Evolutionary conservation across 768 basidiomycete species (phyloP), one percentile per base, ranked within the genome.

Genomic region (Rhizopogon sp.): DNA sequence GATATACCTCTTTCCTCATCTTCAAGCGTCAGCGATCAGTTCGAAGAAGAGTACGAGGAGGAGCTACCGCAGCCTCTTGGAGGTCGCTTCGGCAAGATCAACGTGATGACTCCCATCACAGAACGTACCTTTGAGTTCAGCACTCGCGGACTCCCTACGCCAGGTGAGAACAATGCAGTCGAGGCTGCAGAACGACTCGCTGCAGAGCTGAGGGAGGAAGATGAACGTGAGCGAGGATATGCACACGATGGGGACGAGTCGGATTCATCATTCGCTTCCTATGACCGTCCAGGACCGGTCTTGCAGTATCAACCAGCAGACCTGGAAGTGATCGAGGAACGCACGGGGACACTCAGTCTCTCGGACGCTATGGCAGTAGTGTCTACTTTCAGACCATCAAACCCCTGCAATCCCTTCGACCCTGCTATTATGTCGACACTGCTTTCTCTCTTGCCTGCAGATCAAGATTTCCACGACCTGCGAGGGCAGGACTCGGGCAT

Each of bases 71-170:
- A 68, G 16, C 86, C 88, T 29, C 74, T 87, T 50, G 87, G 86
- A 14, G 85, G 89, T 16, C 81, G 90, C 28, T 88, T 90, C 65
- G 89, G 88, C 37, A 77, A 80, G 55, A 90, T 98, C 72, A 85
- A 89, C 64, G 86, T 95, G 54, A 94, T 99, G 93, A 98, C 96
- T 8, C 96, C 97, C 3, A 98, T 98, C 69, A 92, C 92, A 11
- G 97, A 99, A 70, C 79, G 95, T 41, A 98, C 97, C 9, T 82
- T 82, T 63, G 97, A 98, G 70, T 95, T 77, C 66, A 87, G 83
- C 61, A 87, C 83, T 14, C 75, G 82, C 56, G 68, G 68, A 22
- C 61, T 71, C 40, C 70, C 71, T 44, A 63, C 70, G 56, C 57
- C 74, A 60, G 61, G 66, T 67, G 74, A 76, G 52, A 63, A 70